These are phyloP conservation scores for Pueraria montana DNA, from an alignment of 306 rosid genomes.

Conservation along the genomic window DNA sequence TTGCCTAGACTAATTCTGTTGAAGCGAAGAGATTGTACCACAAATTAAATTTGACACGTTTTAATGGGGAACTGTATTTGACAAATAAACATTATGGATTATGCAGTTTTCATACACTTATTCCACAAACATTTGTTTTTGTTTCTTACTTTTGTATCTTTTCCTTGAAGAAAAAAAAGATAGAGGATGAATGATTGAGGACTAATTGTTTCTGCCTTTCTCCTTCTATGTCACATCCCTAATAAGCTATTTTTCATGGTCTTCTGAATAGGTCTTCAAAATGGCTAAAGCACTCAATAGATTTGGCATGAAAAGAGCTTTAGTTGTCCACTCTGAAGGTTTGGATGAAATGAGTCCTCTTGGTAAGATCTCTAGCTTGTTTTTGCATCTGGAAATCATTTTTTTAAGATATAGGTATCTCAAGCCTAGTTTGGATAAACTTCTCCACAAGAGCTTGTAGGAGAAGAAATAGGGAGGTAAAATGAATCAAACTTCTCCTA, in stretches of 20 bases:
- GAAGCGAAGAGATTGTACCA: not conserved
- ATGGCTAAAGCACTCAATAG: constrained; percentile 86
- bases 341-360: constrained; percentile 98
- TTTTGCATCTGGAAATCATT: constrained; percentile 17
- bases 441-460: not conserved
- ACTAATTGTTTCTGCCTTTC: constrained; percentile 4
- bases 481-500: not conserved
- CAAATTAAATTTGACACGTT: constrained; percentile 32
- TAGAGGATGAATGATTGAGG: constrained; percentile 24
- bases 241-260: constrained; percentile 39
- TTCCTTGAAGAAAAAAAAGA: not conserved
- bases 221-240: constrained; percentile 24
- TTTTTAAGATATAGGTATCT: constrained; percentile 8
- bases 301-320: constrained; percentile 93
- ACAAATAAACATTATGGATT: constrained; percentile 17
- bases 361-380: constrained; percentile 62
- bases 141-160: constrained; percentile 18
- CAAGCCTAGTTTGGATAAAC: not conserved
- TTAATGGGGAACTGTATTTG: not conserved
- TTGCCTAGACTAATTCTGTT: constrained; percentile 7
- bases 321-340: constrained; percentile 97
- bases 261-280: constrained; percentile 72
- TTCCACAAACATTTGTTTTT: not conserved
- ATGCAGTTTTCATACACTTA: constrained; percentile 8
- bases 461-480: not conserved